Conservation (phyloP, 495 filamentous ascomycete species). For the Xylaria castorea region DNA sequence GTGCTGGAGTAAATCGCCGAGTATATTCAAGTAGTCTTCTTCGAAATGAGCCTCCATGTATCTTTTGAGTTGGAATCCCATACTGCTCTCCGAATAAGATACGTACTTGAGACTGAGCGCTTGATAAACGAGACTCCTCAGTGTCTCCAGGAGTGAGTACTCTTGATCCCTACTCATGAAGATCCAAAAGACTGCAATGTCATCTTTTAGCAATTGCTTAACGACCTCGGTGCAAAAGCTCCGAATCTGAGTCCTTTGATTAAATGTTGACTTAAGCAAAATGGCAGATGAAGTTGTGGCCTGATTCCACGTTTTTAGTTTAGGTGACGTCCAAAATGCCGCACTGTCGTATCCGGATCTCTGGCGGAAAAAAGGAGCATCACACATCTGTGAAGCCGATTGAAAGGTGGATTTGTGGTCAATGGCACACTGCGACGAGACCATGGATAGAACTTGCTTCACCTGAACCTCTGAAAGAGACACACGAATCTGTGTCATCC, state of each 20-base stretch:
- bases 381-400: background rate
- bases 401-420: background rate
- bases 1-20: background rate
- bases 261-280: background rate
- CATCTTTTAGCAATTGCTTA: background rate
- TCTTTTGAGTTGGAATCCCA: background rate
- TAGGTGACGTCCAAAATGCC: background rate
- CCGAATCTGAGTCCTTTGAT: background rate
- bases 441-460: background rate
- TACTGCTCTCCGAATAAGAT: background rate
- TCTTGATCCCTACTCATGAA: constrained; percentile 1
- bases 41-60: background rate
- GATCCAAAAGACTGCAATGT: background rate
- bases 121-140: background rate
- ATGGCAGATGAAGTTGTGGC: background rate
- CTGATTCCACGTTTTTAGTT: background rate
- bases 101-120: background rate
- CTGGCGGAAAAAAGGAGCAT: background rate
- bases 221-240: background rate
- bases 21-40: background rate
- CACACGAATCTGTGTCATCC: background rate
- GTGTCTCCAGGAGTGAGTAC: background rate
- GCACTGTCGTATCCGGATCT: background rate
- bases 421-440: background rate
- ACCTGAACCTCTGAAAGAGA: background rate